Evolutionary conservation across 169 alveolate species (phyloP), one percentile per base, ranked within the genome.

Genomic region (Cryptosporidium ubiquitum): DNA sequence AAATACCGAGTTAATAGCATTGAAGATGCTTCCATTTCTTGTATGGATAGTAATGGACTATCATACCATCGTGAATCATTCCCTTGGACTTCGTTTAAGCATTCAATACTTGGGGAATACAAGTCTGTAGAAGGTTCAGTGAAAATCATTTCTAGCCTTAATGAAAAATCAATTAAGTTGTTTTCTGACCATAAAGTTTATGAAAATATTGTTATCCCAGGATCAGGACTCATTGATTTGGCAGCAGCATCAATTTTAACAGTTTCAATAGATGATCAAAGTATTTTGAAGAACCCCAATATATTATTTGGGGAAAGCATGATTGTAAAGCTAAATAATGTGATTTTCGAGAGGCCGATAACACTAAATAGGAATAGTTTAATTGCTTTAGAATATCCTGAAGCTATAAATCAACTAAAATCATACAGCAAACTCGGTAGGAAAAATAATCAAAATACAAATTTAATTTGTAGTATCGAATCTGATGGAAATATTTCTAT

Each of bases 81-180:
- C 85, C 95, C 93, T 20, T 93, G 95, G 95, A 74, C 68, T 9
- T 85, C 85, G 29, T 85, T 92, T 68, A 91, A 92, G 14, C 95
- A 93, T 68, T 93, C 95, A 3, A 68, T 93, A 40, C 69, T 92
- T 29, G 93, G 93, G 18, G 73, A 73, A n/a, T 84, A 74, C 26
- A 84, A 52, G 16, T 47, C 20, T 5, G 20, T 51, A 0, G 70
- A 55, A 5, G 57, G 69, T 2, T 39, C 49, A n/a, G 37, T 58
- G 14, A 29, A 73, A 18, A 51, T 73, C 5, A 14, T 12, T 12
- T 55, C 85, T 18, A 55, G 39, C 4, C 55, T 73, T n/a, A 26
- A 16, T 57, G 20, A 35, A 12, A 73, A 73, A 29, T 92, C 95
- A n/a, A 58, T 86, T 39, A 69, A 84, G 5, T 69, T 93, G 57